Conservation (phyloP, 2,329 filamentous ascomycete genomes). For the Fusarium sp. region DNA sequence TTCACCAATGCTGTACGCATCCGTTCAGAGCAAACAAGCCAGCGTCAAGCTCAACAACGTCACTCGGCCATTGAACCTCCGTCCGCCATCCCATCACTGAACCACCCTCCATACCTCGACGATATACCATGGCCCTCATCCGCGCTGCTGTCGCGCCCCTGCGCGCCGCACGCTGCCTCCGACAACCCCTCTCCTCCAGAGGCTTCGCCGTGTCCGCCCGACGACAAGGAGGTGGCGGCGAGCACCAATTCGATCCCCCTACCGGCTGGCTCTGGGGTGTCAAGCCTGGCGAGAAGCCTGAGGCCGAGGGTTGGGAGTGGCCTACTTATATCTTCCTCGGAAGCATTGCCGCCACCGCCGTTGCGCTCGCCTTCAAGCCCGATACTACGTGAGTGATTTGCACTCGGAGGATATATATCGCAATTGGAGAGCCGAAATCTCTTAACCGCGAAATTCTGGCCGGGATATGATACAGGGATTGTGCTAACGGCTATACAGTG, state of each 20-base stretch:
- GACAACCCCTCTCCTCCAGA: constrained; percentile 51
- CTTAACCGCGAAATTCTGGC: background rate
- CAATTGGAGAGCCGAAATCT: background rate
- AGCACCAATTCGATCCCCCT: constrained; percentile 88
- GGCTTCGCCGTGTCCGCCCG: constrained; percentile 60
- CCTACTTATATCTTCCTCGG: constrained; percentile 87
- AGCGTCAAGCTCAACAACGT: constrained; percentile 39
- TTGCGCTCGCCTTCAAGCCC: constrained; percentile 95
- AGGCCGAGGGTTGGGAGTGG: constrained; percentile 96
- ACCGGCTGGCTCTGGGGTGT: constrained; percentile 93
- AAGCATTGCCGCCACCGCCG: constrained; percentile 75
- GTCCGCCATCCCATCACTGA: constrained; percentile 41
- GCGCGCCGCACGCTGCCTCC: constrained; percentile 54
- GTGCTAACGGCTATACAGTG: constrained; percentile 67
- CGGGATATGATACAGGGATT: constrained; percentile 19
- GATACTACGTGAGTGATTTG: constrained; percentile 88
- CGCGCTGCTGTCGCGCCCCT: constrained; percentile 53
- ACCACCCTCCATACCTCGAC: constrained; percentile 30
- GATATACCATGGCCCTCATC: constrained; percentile 51
- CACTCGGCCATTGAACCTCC: constrained; percentile 48
- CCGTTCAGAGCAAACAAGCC: constrained; percentile 37
- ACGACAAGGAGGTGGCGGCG: constrained; percentile 60
- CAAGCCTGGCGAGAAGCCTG: constrained; percentile 93
- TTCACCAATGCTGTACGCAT: constrained; percentile 37
- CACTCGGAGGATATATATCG: background rate